Evolutionary conservation across 1,284 basidiomycete species (phyloP), one percentile per base, ranked within the genome.

Genomic region (Thecaphora frezii): DNA sequence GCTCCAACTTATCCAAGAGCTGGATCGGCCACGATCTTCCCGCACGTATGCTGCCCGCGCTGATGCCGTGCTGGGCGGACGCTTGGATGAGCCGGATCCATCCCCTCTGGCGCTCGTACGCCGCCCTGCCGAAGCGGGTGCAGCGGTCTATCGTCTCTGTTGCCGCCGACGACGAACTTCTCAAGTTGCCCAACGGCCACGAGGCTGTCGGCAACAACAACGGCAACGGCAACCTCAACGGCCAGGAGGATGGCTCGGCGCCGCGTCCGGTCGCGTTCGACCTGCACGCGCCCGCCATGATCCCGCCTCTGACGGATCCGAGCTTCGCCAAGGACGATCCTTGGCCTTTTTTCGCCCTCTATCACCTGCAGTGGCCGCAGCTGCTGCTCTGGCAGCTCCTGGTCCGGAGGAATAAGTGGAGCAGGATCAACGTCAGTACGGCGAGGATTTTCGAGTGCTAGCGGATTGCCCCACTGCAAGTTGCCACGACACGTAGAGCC

Each of bases 21-120:
- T 81, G 77, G 81, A 61, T 78, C 26, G 81, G 77, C 37, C 81
- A 80, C 63, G 79, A 80, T 41, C 59, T 80, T 1, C 67, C 78
- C 39, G 78, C 78, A 49, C 75, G 78, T 26, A 66, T 79, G 38
- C 60, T 79, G 14, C 79, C 77, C 16, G 8, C 44, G 3, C 26
- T 59, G 8, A 42, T 51, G 1, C 36, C 46, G 8, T 33, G 43
- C 1, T 37, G 14, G 19, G 16, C 40, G 7, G 56, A 54, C 18
- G 5, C 9, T 2, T 2, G 53, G 12, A 48, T 58, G 48, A 7
- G 12, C 8, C 18, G 28, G 0, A 33, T 66, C 33, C 63, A 66
- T 25, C 63, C 63, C 0, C 42, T 61, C 4, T 66, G 58, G 58
- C 26, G 37, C 7, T n/a, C 53, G 2, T 36, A 36, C 33, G 33